Percentiles rank a stretch among this genome's conserved stretches.
These are phyloP conservation scores for Leishmania arabica DNA, from an alignment of 208 protist genomes.

Conservation along the genomic window DNA sequence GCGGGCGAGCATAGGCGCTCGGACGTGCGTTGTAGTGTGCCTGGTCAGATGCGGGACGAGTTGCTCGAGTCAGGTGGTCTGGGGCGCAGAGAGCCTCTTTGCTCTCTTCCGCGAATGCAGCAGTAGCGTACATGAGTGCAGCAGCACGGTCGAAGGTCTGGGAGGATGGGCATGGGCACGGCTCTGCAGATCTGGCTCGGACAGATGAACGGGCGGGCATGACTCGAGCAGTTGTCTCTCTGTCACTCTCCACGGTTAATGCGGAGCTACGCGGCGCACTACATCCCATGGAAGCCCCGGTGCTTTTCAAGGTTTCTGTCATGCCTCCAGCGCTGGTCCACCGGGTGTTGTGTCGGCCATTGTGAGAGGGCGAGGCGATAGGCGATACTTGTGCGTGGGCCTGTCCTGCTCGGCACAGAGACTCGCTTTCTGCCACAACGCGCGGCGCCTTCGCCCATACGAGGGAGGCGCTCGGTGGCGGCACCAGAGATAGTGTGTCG, in stretches of 20 bases:
- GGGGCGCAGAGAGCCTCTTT: not conserved
- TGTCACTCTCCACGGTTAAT: not conserved
- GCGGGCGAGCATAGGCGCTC: not conserved
- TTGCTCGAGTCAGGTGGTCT: not conserved
- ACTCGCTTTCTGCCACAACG: not conserved
- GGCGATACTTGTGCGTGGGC: not conserved
- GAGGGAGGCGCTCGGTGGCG: not conserved
- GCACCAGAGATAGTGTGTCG: not conserved
- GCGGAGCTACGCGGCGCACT: not conserved
- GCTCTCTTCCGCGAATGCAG: not conserved
- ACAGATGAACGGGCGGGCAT: not conserved
- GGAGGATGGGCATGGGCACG: not conserved
- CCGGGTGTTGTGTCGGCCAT: not conserved
- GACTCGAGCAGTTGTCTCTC: not conserved
- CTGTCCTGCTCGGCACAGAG: not conserved
- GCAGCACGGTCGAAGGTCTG: not conserved
- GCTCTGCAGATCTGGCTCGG: not conserved
- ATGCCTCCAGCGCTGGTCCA: not conserved
- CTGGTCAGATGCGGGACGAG: not conserved
- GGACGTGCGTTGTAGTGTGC: not conserved
- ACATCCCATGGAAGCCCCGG: not conserved
- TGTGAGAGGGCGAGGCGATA: not conserved
- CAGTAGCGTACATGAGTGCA: not conserved
- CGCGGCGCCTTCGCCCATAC: constrained; percentile 1
- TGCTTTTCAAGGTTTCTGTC: not conserved